Percentiles rank a stretch among this genome's conserved stretches.
These are phyloP conservation scores for Arthroderma uncinatum DNA, from an alignment of 2,329 filamentous ascomycete genomes.

Conservation along the genomic window DNA sequence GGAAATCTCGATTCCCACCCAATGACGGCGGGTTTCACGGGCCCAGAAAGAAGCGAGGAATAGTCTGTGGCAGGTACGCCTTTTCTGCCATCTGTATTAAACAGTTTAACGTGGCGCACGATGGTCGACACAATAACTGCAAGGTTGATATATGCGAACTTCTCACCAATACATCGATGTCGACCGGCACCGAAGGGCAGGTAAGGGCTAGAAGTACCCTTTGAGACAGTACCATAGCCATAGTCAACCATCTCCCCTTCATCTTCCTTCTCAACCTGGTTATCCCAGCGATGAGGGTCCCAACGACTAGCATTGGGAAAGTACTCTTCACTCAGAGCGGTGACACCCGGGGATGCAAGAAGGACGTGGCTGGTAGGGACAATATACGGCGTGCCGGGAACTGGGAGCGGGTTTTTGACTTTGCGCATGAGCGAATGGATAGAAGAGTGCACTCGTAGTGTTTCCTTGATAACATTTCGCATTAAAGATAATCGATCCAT, in stretches of 20 bases:
- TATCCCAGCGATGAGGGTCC: slow-evolving; percentile 52
- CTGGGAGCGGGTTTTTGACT: slow-evolving; percentile 54
- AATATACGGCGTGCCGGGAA: slow-evolving; percentile 49
- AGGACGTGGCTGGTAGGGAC: slow-evolving; percentile 68
- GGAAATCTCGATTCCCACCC: slow-evolving; percentile 45
- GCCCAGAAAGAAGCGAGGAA: slow-evolving; percentile 21
- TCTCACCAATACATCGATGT: slow-evolving; percentile 65
- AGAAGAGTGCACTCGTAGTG: slow-evolving; percentile 57
- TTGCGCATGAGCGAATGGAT: slow-evolving; percentile 65
- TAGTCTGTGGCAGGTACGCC: slow-evolving; percentile 56
- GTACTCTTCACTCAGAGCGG: slow-evolving; percentile 44
- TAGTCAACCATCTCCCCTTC: slow-evolving; percentile 49
- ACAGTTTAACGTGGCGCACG: slow-evolving; percentile 50
- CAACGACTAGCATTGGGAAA: slow-evolving; percentile 50
- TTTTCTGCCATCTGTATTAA: slow-evolving; percentile 44
- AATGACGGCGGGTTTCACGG: slow-evolving; percentile 4
- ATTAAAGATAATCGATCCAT: slow-evolving; percentile 52
- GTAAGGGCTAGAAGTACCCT: slow-evolving; percentile 52
- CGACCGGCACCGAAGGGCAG: slow-evolving; percentile 62
- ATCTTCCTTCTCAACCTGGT: slow-evolving; percentile 30
- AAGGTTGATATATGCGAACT: slow-evolving; percentile 62
- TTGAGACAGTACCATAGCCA: slow-evolving; percentile 49
- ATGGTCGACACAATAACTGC: slow-evolving; percentile 53
- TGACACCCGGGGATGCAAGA: slow-evolving; percentile 61
- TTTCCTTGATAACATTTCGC: slow-evolving; percentile 58